phyloP scores from a whole-genome alignment of 1,139 yeast genomes.

The Diutina neorugosa region DNA sequence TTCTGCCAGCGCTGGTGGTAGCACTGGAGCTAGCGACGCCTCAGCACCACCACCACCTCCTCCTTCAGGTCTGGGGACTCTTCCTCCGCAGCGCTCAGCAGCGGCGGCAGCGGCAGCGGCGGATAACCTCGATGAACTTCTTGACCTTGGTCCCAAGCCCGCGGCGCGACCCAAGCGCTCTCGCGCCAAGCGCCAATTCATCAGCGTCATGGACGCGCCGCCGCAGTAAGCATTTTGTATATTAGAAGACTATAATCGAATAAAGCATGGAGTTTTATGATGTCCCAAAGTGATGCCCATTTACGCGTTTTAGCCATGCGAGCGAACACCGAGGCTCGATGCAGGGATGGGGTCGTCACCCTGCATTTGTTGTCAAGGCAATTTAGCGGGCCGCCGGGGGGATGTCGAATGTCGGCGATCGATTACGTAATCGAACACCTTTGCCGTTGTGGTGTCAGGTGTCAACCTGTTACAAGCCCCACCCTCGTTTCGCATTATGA shows the following conservation, averaged over 20 bases:
- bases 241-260: too few species aligned
- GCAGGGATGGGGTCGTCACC: neutral
- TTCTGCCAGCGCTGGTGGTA: neutral
- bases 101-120: conserved; percentile 3
- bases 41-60: neutral
- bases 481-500: too few species aligned
- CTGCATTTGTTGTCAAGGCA: neutral
- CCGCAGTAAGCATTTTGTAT: neutral
- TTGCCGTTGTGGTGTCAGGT: too few species aligned
- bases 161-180: neutral
- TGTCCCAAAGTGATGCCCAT: too few species aligned
- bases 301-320: neutral
- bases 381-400: too few species aligned
- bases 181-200: neutral
- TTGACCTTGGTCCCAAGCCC: neutral
- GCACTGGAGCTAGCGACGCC: neutral
- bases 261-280: too few species aligned
- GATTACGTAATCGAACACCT: neutral
- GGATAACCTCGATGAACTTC: conserved; percentile 1
- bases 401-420: too few species aligned
- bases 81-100: neutral
- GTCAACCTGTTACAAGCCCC: too few species aligned
- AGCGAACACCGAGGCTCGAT: neutral
- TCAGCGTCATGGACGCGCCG: conserved; percentile 1
- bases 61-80: neutral